Evolutionary conservation across 164 flowering plant genomes (phyloP), one percentile per base, ranked within the genome.

Genomic region (Sextonia rubra): DNA sequence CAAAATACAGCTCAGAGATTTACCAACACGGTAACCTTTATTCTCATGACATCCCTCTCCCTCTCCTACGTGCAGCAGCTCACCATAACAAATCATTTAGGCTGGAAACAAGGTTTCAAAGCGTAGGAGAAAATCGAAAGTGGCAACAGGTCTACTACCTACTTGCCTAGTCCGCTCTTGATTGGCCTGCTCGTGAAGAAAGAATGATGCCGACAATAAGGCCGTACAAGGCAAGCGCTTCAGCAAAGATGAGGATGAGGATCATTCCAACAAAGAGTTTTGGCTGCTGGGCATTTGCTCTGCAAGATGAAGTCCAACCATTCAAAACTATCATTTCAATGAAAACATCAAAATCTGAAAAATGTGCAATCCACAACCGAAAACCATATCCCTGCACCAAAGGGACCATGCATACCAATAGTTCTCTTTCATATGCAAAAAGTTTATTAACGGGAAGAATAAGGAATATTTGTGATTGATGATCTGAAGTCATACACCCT

Each of bases 261-360:
- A 91, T 89, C 96, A 89, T 91, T 25, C 96, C 93, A 71, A 89
- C 93, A 71, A 91, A 89, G 64, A 91, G 96, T 84, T 91, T 91
- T 30, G 93, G 96, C 73, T 91, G 96, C 74, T 91, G 93, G 30
- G 96, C 96, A 79, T 91, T 91, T 64, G 96, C 96, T 78, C 96
- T 91, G 88, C 72, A 81, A 75, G 44, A 76, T 47, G 7, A 27
- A 47, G 18, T 52, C 25, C 15, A 26, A n/a, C 20, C 26, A 71
- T 62, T 9, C n/a, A 71, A 29, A 71, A 29, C 14, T 14, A 15
- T 47, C 47, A 17, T 15, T 15, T 52, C n/a, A 52, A 52, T 52
- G 58, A 52, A 15, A 52, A 12, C 58, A 52, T 2, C 17, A 52
- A 52, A 52, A 15, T 15, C n/a, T 15, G 7, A 52, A 52, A 52